Base-by-base conservation (phyloP, 441 rosid genomes). In the Theobroma grandiflorum region DNA sequence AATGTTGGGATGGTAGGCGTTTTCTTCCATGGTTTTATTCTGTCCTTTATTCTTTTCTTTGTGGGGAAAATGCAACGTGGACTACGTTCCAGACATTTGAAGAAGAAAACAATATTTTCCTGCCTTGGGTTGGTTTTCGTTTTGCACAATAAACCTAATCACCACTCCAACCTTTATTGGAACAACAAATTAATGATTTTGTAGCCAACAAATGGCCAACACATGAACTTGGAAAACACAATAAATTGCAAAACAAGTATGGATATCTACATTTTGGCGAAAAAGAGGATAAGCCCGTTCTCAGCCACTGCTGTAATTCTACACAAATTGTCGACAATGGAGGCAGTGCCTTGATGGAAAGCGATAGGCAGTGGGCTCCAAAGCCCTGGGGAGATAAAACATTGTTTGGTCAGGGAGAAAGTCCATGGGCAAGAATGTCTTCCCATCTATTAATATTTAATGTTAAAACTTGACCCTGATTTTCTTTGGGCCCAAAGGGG, bases 261-360 rank as follows among this genome's bases (percentile, higher is more conserved):
- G 8, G n/a, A 33, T 62, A 31, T 33, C 8, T 7, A 9, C 64
- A 22, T 15, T 22, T 65, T 0, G 42, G 6, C 38, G 26, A 59
- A 61, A 1, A 2, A 11, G 31, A 61, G n/a, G 22, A 58, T 58
- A 58, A 22, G 12, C 63, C 22, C 8, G 14, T 10, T 22, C 4
- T 0, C 1, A 16, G 43, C 33, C 8, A 57, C 12, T n/a, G 9
- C 6, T 6, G 4, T 5, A 31, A 16, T 9, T 52, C 22, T 72
- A n/a, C 8, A 37, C 47, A n/a, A 55, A 11, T 31, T 81, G 84
- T 83, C 83, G 85, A 74, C 84, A 62, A 43, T 12, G 40, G 11
- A 14, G 10, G 53, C 7, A 8, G 45, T 2, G 22, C 22, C 68
- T 12, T 1, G 43, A 22, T 2, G 31, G 65, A 80, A 42, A 82